These are phyloP conservation scores for Cystofilobasidium ferigula DNA, from an alignment of 768 basidiomycete species.

Conservation along the genomic window DNA sequence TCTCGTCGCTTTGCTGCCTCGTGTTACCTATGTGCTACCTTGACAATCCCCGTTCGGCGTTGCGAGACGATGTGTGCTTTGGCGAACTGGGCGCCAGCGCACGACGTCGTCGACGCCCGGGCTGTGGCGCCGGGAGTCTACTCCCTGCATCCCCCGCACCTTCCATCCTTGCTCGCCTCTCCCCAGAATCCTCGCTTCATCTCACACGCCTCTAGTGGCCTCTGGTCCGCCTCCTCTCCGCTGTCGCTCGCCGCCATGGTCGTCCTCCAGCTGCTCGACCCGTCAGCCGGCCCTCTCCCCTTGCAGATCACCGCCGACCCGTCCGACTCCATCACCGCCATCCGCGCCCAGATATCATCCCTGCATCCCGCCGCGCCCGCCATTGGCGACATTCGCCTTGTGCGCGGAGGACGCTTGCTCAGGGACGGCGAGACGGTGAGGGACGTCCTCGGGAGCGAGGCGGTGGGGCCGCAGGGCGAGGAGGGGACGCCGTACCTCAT, in stretches of 20 bases:
- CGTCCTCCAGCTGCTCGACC: conserved; percentile 16
- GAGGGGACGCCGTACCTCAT: conserved; percentile 7
- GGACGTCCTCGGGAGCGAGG: conserved; percentile 8
- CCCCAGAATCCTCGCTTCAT: too few species aligned
- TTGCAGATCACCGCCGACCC: conserved; percentile 5
- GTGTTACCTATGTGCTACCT: background rate
- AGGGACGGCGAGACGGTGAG: conserved; percentile 13
- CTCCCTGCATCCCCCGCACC: too few species aligned
- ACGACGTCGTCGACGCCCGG: too few species aligned
- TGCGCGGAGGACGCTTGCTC: conserved; percentile 8
- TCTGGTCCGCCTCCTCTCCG: background rate
- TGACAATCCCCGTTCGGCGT: background rate
- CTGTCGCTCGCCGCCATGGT: conserved; percentile 12
- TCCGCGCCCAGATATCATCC: conserved; percentile 5
- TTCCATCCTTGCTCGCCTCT: too few species aligned
- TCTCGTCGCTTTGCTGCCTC: background rate
- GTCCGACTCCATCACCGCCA: conserved; percentile 1
- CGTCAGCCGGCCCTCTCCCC: background rate
- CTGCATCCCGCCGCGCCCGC: background rate
- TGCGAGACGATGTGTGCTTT: too few species aligned
- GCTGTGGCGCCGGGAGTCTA: too few species aligned
- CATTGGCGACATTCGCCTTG: conserved; percentile 8
- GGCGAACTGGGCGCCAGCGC: too few species aligned
- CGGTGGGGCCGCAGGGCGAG: background rate
- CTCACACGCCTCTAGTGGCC: background rate